Percentiles rank a stretch among this genome's conserved stretches.
These are phyloP conservation scores for Cutaneotrichosporon spelunceum DNA, from an alignment of 1,284 basidiomycete genomes.

Conservation along the genomic window DNA sequence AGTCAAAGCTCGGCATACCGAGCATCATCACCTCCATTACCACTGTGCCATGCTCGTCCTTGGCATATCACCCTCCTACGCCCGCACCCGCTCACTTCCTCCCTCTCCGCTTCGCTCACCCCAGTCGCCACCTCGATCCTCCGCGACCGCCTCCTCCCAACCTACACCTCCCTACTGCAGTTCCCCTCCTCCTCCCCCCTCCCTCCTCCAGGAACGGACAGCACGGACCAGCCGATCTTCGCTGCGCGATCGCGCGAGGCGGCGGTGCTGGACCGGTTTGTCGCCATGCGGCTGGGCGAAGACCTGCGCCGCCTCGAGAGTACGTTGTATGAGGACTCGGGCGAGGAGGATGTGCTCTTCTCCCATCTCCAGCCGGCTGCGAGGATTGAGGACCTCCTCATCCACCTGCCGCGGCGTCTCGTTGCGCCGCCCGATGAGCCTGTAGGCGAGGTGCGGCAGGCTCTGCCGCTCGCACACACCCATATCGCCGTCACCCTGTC, in stretches of 20 bases:
- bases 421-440: conserved; percentile 12
- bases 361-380: conserved; percentile 37
- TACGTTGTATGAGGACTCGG: conserved; percentile 35
- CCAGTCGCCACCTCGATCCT: conserved; percentile 39
- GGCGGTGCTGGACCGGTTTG: conserved; percentile 44
- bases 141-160: conserved; percentile 27
- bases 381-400: conserved; percentile 43
- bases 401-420: conserved; percentile 27
- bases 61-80: background rate
- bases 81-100: background rate
- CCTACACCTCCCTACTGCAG: conserved; percentile 26
- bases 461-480: conserved; percentile 34
- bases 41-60: no score
- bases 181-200: conserved; percentile 34
- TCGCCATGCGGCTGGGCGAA: conserved; percentile 41
- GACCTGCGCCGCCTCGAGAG: conserved; percentile 39
- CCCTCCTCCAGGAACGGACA: conserved; percentile 18
- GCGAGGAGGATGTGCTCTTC: conserved; percentile 36
- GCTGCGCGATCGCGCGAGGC: conserved; percentile 35
- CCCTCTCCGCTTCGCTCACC: conserved; percentile 8
- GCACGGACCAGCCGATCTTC: conserved; percentile 30
- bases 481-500: conserved; percentile 33
- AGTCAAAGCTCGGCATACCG: no score
- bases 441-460: background rate
- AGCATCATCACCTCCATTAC: no score